Percentiles rank a stretch among this genome's conserved stretches.
Evolutionary conservation across 2,329 filamentous ascomycete species (phyloP).

Genomic region (Colletotrichum sp.): DNA sequence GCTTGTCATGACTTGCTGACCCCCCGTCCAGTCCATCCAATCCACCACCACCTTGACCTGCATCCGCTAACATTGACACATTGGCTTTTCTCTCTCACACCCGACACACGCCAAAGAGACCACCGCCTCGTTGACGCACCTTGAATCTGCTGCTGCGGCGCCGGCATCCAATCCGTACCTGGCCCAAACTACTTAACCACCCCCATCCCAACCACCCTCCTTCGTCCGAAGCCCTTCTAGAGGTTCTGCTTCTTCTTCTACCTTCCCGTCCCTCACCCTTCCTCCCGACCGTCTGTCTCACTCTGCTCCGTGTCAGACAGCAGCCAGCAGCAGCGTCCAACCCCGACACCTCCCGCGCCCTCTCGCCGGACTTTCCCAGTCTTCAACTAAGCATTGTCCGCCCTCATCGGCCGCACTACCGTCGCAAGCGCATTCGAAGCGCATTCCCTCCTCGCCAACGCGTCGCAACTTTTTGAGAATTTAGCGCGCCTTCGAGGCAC

Average conservation of each 20-base stretch:
- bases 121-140: not conserved
- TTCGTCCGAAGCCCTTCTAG: not conserved
- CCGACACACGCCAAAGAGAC: not conserved
- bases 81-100: not conserved
- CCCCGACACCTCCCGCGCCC: not conserved
- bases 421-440: not conserved
- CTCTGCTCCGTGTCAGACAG: not conserved
- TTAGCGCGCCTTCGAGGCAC: not conserved
- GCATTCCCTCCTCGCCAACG: not conserved
- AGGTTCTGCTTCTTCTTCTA: not conserved
- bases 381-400: not conserved
- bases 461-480: not conserved
- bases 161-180: not conserved
- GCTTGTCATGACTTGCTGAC: not conserved
- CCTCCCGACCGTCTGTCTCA: not conserved
- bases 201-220: conserved; percentile 12
- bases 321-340: not conserved
- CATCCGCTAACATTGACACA: not conserved
- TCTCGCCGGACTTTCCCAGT: not conserved
- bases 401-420: not conserved
- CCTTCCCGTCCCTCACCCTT: not conserved
- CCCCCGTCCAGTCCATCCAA: not conserved
- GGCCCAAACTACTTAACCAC: conserved; percentile 7
- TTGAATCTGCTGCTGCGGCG: not conserved
- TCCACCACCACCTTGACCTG: not conserved